These are phyloP conservation scores for Claviceps africana DNA, from an alignment of 2,329 filamentous ascomycete species.

Conservation along the genomic window DNA sequence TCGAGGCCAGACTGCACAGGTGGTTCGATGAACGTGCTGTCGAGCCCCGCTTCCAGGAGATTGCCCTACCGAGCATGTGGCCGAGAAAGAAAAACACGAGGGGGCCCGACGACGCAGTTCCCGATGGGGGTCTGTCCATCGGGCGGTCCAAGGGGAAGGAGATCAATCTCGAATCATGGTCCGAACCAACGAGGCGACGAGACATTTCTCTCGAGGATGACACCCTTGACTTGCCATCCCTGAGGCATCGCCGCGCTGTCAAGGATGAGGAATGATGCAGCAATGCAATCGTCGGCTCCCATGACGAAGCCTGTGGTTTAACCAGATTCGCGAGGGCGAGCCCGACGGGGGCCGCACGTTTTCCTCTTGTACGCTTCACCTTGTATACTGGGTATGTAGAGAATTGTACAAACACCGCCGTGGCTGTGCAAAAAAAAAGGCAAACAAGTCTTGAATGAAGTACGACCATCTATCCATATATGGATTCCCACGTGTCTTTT, in stretches of 20 bases:
- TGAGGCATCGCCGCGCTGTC: conserved; percentile 26
- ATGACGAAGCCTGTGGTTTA: conserved; percentile 15
- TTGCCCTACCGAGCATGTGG: conserved; percentile 70
- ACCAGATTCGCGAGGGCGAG: too few species aligned
- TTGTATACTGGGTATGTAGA: too few species aligned
- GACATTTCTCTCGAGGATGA: conserved; percentile 32
- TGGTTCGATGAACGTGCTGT: conserved; percentile 85
- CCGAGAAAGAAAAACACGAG: conserved; percentile 72
- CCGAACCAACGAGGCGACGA: conserved; percentile 29
- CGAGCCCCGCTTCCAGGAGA: conserved; percentile 76
- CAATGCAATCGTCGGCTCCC: conserved; percentile 33
- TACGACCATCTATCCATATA: too few species aligned
- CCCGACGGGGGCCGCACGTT: too few species aligned
- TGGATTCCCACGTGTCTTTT: too few species aligned
- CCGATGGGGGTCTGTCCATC: conserved; percentile 33
- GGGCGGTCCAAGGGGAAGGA: conserved; percentile 41
- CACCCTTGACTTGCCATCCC: conserved; percentile 21
- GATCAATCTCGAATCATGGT: conserved; percentile 33
- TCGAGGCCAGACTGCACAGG: conserved; percentile 64
- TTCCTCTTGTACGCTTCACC: too few species aligned
- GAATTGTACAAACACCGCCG: neutral
- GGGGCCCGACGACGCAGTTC: conserved; percentile 48
- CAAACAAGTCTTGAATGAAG: neutral
- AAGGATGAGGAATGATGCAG: conserved; percentile 25
- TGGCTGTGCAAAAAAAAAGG: neutral